A percentile compares a stretch with the other conserved stretches of the same genome.
Conservation (phyloP, 371 early-diverging fungal species). For the Rozella allomycis region DNA sequence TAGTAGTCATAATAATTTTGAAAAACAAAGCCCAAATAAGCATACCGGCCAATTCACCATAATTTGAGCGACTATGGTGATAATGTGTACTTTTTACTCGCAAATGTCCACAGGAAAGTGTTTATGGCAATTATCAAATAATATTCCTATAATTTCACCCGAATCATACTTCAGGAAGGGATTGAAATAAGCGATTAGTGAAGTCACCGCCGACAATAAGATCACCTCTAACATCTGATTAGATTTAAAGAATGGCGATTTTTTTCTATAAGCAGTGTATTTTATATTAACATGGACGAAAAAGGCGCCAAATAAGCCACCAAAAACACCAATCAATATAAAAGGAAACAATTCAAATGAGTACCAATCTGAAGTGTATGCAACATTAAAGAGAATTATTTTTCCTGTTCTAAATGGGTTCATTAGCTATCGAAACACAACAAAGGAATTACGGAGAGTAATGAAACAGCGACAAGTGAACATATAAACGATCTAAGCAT, state of each 20-base stretch:
- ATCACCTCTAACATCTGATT: not conserved
- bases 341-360: conserved; percentile 65
- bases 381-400: conserved; percentile 73
- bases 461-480: conserved; percentile 69
- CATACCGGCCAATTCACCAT: not conserved
- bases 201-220: not conserved
- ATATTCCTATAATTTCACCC: too few species aligned
- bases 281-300: not conserved
- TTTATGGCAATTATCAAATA: too few species aligned
- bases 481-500: conserved; percentile 86
- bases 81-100: too few species aligned
- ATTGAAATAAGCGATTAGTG: not conserved
- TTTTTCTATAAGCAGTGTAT: not conserved
- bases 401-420: conserved; percentile 2
- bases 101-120: too few species aligned
- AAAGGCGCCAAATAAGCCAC: conserved; percentile 17
- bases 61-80: not conserved
- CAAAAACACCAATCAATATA: conserved; percentile 63
- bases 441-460: too few species aligned
- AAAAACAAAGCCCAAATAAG: conserved; percentile 7
- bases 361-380: conserved; percentile 69
- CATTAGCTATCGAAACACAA: conserved; percentile 43
- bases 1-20: conserved; percentile 37
- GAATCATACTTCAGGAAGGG: too few species aligned
- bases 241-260: not conserved